Conservation (phyloP, 164 flowering plant genomes). For the Aristolochia fimbriata region DNA sequence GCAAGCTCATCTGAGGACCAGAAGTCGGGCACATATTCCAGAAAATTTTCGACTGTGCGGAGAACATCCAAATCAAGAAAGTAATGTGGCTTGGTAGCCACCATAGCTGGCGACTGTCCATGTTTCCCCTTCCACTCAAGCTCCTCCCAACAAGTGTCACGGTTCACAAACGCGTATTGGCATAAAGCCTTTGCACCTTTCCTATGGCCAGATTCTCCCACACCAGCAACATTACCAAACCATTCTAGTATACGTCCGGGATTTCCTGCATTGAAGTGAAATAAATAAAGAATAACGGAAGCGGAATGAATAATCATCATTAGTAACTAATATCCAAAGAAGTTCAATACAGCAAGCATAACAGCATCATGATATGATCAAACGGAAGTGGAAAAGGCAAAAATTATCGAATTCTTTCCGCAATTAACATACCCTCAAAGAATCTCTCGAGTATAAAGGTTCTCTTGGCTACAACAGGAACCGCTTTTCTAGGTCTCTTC, state of each 20-base stretch:
- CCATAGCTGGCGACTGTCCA: constrained; percentile 96
- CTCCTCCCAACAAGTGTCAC: constrained; percentile 96
- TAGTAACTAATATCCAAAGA: not conserved
- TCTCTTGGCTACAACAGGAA: constrained; percentile 45
- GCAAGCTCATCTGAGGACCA: constrained; percentile 92
- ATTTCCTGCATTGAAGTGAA: constrained; percentile 44
- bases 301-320: not conserved
- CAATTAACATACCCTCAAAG: constrained; percentile 41
- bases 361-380: not conserved
- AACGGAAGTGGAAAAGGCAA: not conserved
- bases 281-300: not conserved
- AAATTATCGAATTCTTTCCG: not conserved
- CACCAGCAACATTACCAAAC: constrained; percentile 53
- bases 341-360: not conserved
- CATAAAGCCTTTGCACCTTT: constrained; percentile 85
- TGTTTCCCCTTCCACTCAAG: constrained; percentile 97
- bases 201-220: constrained; percentile 42
- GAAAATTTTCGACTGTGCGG: constrained; percentile 71
- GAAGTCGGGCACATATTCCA: constrained; percentile 86
- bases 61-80: constrained; percentile 88
- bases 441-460: constrained; percentile 56
- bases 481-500: constrained; percentile 49
- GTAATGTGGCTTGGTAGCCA: constrained; percentile 95
- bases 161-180: constrained; percentile 77
- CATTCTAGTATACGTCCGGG: constrained; percentile 61